Conservation (phyloP, 73 alveolate genomes). For the Paramecium octaurelia region DNA sequence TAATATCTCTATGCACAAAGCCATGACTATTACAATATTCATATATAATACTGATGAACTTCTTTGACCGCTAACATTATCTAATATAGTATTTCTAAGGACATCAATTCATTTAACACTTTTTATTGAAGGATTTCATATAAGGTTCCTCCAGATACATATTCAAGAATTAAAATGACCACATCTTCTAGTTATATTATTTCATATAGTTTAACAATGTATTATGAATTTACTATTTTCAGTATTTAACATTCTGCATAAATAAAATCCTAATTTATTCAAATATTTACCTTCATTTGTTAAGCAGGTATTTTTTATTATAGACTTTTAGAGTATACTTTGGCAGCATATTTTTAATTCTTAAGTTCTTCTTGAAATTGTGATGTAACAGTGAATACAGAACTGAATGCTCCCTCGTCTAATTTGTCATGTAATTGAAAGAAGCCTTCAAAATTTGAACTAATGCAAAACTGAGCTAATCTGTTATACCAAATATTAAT, state of each 20-base stretch:
- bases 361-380: neutral
- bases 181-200: slow-evolving; percentile 17
- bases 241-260: neutral
- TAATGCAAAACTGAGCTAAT: neutral
- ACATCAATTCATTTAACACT: neutral
- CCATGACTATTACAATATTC: neutral
- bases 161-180: slow-evolving; percentile 5
- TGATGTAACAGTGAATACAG: neutral
- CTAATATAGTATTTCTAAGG: neutral
- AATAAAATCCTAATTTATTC: neutral
- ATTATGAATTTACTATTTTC: neutral
- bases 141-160: neutral
- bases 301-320: neutral
- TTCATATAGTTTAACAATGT: neutral
- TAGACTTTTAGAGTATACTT: neutral
- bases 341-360: neutral
- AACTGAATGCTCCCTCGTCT: neutral
- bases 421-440: neutral
- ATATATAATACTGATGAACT: neutral
- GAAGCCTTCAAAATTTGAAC: slow-evolving; percentile 36
- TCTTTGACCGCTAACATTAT: neutral
- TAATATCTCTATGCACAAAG: slow-evolving; percentile 38
- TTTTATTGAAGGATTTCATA: too few species aligned
- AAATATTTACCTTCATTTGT: neutral
- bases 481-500: neutral